Base-by-base conservation (phyloP, 2,329 filamentous ascomycete genomes). In the Diaporthe humulicola region DNA sequence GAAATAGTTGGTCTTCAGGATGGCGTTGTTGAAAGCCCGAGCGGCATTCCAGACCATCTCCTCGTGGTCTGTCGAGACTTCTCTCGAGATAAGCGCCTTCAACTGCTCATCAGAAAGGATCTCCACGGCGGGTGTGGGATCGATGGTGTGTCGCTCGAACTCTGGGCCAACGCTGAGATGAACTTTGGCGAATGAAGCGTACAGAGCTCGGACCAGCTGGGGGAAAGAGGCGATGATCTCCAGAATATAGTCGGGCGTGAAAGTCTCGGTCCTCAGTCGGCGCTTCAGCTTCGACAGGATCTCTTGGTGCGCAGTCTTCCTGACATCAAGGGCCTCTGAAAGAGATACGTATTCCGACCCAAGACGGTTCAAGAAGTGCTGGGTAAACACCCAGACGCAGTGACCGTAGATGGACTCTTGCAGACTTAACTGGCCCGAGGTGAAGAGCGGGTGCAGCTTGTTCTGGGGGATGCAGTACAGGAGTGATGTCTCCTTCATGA, bases 41-140 rank as follows among this genome's bases (percentile, higher is more conserved):
- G 99, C 98, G 22, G 96, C 95, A 56, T 92, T 95, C 95, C 99
- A 97, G 79, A 99, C 97, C 93, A 98, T 97, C 82, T 96, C 93
- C 82, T 99, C 95, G 85, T 99, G 96, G 86, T 99, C 96, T 81
- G 98, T 98, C 75, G 89, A 90, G 25, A 95, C 93, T n/a, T 93
- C 94, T 82, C 91, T 93, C 76, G 93, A 90, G 81, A 98, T 97
- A 78, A 93, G 88, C 69, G 94, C 91, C 84, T 94, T 93, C 52
- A 98, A 89, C 80, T 91, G 90, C 28, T 87, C 87, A 78, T 97
- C 93, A 12, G 92, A 93, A 33, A 97, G 86, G n/a, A 97, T 92
- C 82, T 95, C 90, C 7, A 88, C 86, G 1, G 87, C 86, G 15
- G 90, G 87, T 1, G 88, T 90, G 10, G 90, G 90, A 4, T 89